Evolutionary conservation across 106 monocot genomes (phyloP).

Genomic region (Acanthochlamys bracteata): DNA sequence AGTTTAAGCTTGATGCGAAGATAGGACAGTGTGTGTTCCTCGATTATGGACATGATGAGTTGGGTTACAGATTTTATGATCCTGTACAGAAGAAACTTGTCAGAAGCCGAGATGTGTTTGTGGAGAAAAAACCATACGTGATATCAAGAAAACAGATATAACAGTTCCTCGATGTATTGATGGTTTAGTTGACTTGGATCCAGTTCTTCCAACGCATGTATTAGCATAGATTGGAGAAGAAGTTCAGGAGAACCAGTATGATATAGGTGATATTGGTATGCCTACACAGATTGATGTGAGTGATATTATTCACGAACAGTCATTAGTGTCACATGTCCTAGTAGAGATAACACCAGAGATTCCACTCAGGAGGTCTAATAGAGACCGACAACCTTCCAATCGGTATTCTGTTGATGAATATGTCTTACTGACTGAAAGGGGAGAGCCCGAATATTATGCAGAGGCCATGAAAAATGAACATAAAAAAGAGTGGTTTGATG

Average conservation of each 20-base stretch:
- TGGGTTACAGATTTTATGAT: background rate
- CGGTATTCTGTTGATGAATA: background rate
- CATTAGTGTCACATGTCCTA: background rate
- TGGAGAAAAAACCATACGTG: conserved; percentile 1
- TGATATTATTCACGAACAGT: too few relatives aligned
- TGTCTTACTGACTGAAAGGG: background rate
- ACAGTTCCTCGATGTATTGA: too few relatives aligned
- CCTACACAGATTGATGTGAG: too few relatives aligned
- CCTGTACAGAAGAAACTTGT: background rate
- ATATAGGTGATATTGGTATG: too few relatives aligned
- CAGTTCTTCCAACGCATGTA: too few relatives aligned
- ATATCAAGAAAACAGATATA: background rate
- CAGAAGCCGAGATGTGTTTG: background rate
- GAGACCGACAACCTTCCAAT: background rate
- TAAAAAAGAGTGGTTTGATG: background rate
- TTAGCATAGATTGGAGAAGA: too few relatives aligned
- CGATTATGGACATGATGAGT: conserved; percentile 8
- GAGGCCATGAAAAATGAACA: background rate
- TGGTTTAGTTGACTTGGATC: too few relatives aligned
- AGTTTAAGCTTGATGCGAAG: conserved; percentile 1
- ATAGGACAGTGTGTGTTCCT: background rate
- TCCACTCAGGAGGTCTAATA: background rate
- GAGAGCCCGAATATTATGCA: background rate
- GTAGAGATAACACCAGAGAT: background rate
- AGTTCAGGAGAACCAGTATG: too few relatives aligned